Base-by-base conservation (phyloP, 352 stramenopile species). In the Pythium rishiriense region DNA sequence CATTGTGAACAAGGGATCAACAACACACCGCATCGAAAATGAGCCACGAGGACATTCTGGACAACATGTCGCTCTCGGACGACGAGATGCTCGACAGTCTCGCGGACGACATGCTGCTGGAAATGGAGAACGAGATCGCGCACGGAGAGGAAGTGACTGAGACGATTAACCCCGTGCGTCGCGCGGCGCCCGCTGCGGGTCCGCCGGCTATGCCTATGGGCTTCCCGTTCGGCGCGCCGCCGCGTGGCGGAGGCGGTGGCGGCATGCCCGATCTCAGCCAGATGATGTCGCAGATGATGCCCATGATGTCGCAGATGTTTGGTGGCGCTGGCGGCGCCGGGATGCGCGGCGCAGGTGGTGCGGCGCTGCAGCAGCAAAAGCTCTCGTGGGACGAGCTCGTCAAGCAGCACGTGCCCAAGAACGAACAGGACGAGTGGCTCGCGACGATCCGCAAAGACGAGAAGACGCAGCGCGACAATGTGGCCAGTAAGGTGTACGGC, bases 281-380 rank as follows among this genome's bases (percentile, higher is more conserved):
- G 56, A 92, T 94, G 83, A 91, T 94, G 83, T 80, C 75, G 21
- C 83, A 94, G 61, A 94, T 94, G 85, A 93, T 93, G 84, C 84
- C 82, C 22, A 90, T 93, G 84, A 90, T 91, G 82, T 89, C 80
- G 31, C 81, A 90, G 70, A 90, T 94, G 75, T 81, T 94, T 24
- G 78, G 81, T 49, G 71, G 65, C 19, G 70, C 61, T 47, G 70
- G 54, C 21, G 63, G 64, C 24, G 25, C 62, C 42, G 26, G 54
- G 26, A 78, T 54, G 41, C 55, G 66, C 35, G 53, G 61, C 0
- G 37, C 9, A 10, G 64, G 61, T 3, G 58, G 70, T 37, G 70
- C 59, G 22, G 64, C 73, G 33, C 29, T 79, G 26, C 74, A 80
- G 63, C 74, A 70, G 43, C 60, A 60, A 63, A 64, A 65, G 60